Conservation (phyloP, 1,139 yeast genomes). For the Blastobotrys serpentis region DNA sequence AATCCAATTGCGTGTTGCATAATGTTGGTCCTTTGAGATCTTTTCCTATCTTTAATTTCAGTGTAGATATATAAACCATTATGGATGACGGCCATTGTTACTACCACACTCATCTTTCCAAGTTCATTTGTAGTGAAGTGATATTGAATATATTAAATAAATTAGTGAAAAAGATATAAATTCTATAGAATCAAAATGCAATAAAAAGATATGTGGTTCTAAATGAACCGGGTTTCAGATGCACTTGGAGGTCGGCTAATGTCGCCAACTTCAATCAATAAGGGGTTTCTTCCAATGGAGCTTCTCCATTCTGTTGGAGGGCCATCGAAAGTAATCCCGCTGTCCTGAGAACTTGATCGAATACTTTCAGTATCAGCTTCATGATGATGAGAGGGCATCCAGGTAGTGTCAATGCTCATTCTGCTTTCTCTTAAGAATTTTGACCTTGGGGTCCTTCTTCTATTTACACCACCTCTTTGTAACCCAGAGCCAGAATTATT, state of each 20-base stretch:
- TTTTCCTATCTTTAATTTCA: no score
- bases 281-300: constrained; percentile 14
- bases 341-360: constrained; percentile 14
- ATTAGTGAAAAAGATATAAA: background rate
- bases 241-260: constrained; percentile 14
- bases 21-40: no score
- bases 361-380: constrained; percentile 11
- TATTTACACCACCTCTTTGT: constrained; percentile 17
- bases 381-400: constrained; percentile 12
- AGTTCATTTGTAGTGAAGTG: no score
- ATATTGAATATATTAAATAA: background rate
- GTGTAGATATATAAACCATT: no score
- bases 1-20: no score
- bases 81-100: no score
- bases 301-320: constrained; percentile 14
- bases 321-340: constrained; percentile 17
- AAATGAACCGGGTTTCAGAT: constrained; percentile 11
- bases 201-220: constrained; percentile 3
- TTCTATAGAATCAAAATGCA: background rate
- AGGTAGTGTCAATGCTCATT: constrained; percentile 18
- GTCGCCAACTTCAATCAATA: constrained; percentile 19
- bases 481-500: constrained; percentile 7
- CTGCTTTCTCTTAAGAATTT: constrained; percentile 17
- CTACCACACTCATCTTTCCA: no score
- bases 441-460: constrained; percentile 18